Percentiles rank a stretch among this genome's conserved stretches.
Conservation (phyloP, 164 flowering plant genomes). For the Santalum album region DNA sequence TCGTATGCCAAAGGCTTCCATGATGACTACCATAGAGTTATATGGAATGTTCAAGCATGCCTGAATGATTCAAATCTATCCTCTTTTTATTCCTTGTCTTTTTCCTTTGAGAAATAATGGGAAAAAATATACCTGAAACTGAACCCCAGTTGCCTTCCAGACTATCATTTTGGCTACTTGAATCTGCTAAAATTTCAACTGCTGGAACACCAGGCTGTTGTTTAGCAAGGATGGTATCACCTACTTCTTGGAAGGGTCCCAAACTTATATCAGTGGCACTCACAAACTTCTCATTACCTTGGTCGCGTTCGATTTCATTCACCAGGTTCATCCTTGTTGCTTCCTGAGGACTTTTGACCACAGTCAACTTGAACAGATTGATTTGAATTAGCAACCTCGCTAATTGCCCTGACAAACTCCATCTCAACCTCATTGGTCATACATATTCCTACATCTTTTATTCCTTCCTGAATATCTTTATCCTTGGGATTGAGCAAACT, state of each 20-base stretch:
- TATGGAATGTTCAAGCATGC: too few species aligned
- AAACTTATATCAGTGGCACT: too few species aligned
- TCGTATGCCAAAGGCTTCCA: too few species aligned
- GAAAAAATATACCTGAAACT: slow-evolving; percentile 52
- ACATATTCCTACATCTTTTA: slow-evolving; percentile 11
- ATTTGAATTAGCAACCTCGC: slow-evolving; percentile 7
- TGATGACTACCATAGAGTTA: too few species aligned
- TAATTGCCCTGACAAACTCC: slow-evolving; percentile 4
- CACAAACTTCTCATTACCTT: too few species aligned
- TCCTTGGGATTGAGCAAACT: not conserved
- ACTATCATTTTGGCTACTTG: slow-evolving; percentile 56
- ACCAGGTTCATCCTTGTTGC: too few species aligned
- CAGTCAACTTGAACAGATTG: slow-evolving; percentile 5
- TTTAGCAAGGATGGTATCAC: slow-evolving; percentile 16
- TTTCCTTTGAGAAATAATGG: not conserved
- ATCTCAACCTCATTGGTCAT: slow-evolving; percentile 4
- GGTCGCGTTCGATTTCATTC: too few species aligned
- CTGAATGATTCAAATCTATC: not conserved
- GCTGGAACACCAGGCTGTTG: slow-evolving; percentile 22
- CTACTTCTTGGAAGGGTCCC: slow-evolving; percentile 6
- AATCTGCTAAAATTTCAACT: slow-evolving; percentile 32
- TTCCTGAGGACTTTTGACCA: slow-evolving; percentile 9
- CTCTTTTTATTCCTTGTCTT: not conserved
- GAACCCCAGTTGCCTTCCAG: slow-evolving; percentile 72
- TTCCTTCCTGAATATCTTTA: slow-evolving; percentile 8